Evolutionary conservation across 106 monocot species (phyloP).

Genomic region (Platanthera guangdongensis): DNA sequence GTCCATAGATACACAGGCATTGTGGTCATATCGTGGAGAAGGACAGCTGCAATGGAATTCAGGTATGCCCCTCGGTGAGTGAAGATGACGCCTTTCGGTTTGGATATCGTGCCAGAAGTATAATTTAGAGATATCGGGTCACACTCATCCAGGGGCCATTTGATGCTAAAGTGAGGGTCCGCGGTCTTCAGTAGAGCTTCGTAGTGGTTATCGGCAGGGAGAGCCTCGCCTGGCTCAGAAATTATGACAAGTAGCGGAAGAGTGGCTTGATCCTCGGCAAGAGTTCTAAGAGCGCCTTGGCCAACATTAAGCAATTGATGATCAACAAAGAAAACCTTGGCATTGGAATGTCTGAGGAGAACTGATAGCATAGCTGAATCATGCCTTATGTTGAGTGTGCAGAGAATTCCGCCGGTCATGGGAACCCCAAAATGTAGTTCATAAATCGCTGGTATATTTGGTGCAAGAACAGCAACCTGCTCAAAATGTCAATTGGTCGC

Average conservation of each 20-base stretch:
- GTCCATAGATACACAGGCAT: constrained; percentile 66
- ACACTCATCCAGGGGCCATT: constrained; percentile 58
- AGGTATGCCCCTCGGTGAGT: constrained; percentile 63
- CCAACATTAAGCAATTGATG: constrained; percentile 27
- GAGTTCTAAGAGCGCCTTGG: constrained; percentile 32
- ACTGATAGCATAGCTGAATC: constrained; percentile 51
- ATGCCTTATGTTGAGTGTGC: constrained; percentile 59
- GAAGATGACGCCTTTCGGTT: constrained; percentile 67
- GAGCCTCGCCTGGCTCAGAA: constrained; percentile 14
- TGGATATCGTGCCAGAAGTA: constrained; percentile 78
- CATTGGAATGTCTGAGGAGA: constrained; percentile 52
- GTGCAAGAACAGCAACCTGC: constrained; percentile 66
- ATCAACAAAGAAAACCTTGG: constrained; percentile 64
- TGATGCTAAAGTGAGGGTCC: constrained; percentile 30
- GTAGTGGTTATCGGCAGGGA: constrained; percentile 18
- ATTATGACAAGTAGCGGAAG: constrained; percentile 35
- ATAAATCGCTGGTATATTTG: constrained; percentile 64
- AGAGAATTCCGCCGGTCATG: constrained; percentile 76
- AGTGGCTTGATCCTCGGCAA: constrained; percentile 15
- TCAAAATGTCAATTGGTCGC: not conserved
- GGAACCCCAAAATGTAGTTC: constrained; percentile 75
- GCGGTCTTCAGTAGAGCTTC: constrained; percentile 28
- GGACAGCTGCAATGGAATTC: constrained; percentile 38
- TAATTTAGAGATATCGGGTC: constrained; percentile 70
- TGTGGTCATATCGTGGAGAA: constrained; percentile 34